phyloP scores from a whole-genome alignment of 176 grass and related monocot genomes.

The Coix lacrymajobi region DNA sequence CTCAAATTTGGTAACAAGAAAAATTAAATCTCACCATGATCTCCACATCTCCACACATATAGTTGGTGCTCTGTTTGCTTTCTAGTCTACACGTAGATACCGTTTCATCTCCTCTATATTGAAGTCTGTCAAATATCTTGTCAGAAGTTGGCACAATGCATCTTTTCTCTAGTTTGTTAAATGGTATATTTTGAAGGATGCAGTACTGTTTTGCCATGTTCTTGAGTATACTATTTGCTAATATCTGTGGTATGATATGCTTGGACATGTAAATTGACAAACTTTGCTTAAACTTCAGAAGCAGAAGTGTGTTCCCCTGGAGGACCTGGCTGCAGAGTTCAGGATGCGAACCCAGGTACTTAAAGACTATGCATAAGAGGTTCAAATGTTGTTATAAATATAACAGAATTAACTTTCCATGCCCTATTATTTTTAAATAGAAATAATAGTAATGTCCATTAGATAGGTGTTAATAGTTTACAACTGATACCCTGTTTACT shows the following conservation, averaged over 20 bases:
- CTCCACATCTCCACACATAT: not conserved
- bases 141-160: not conserved
- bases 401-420: not conserved
- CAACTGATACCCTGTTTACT: not conserved
- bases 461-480: not conserved
- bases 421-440: not conserved
- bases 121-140: not conserved
- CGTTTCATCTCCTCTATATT: not conserved
- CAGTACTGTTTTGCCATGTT: not conserved
- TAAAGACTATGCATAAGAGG: not conserved
- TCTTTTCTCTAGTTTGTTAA: not conserved
- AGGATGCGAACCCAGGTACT: constrained; percentile 85
- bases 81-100: not conserved
- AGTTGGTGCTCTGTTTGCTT: not conserved
- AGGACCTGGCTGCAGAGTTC: constrained; percentile 91
- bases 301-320: constrained; percentile 92
- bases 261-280: constrained; percentile 3
- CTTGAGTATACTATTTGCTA: not conserved
- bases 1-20: not conserved
- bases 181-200: not conserved
- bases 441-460: not conserved
- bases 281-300: constrained; percentile 38
- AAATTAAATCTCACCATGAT: not conserved
- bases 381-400: not conserved
- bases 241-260: not conserved